Conservation (phyloP, 1,284 basidiomycete species). For the Ceratobasidium sp. region DNA sequence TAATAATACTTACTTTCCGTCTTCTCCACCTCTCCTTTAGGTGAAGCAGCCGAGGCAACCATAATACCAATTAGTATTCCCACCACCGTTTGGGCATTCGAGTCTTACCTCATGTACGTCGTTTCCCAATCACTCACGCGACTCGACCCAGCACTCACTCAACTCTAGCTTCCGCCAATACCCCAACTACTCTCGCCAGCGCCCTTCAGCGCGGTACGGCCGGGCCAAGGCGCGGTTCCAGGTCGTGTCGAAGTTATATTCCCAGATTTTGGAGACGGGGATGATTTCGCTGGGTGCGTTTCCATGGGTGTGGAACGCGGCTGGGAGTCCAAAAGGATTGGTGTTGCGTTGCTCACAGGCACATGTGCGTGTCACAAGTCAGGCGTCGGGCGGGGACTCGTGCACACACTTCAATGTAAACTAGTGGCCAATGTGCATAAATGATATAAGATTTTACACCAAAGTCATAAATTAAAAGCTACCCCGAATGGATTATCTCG, state of each 20-base stretch:
- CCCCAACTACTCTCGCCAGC: slow-evolving; percentile 78
- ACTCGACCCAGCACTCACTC: slow-evolving; percentile 20
- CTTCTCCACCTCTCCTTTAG: too few relatives aligned
- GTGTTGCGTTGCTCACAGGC: too few relatives aligned
- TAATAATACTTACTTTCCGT: too few relatives aligned
- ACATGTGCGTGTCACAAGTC: too few relatives aligned
- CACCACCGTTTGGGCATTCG: slow-evolving; percentile 83
- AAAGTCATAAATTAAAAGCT: too few relatives aligned
- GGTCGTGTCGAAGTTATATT: slow-evolving; percentile 76
- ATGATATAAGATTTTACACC: too few relatives aligned
- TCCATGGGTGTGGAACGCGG: slow-evolving; percentile 77
- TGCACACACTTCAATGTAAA: too few relatives aligned
- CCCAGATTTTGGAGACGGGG: slow-evolving; percentile 74
- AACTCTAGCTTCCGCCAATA: slow-evolving; percentile 78
- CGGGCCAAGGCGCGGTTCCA: slow-evolving; percentile 91
- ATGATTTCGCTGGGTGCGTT: slow-evolving; percentile 82
- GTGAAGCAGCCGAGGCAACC: too few relatives aligned
- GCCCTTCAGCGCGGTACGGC: slow-evolving; percentile 86
- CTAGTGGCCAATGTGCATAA: too few relatives aligned
- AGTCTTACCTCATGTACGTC: slow-evolving; percentile 83
- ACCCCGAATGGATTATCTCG: too few relatives aligned
- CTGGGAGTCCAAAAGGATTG: too few relatives aligned
- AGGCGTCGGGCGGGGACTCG: too few relatives aligned
- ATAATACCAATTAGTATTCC: slow-evolving; percentile 76
- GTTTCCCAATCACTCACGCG: slow-evolving; percentile 23